These are phyloP conservation scores for Russula sp. DNA, from an alignment of 768 basidiomycete species.

Conservation along the genomic window DNA sequence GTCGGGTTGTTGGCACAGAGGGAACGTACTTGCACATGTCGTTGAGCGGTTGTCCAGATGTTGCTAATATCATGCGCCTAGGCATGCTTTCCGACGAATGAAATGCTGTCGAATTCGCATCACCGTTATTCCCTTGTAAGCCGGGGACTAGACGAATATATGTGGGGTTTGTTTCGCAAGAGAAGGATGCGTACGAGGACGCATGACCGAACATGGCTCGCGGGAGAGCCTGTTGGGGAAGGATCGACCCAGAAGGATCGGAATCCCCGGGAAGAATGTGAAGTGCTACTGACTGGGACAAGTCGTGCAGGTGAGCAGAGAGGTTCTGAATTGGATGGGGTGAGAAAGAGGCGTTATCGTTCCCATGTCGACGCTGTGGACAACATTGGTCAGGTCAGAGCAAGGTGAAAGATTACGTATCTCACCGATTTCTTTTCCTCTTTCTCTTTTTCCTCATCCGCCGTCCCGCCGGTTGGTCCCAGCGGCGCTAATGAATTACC, in stretches of 20 bases:
- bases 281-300: constrained; percentile 72
- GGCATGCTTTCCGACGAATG: constrained; percentile 13
- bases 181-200: constrained; percentile 56
- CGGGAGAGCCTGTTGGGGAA: constrained; percentile 93
- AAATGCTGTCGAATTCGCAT: constrained; percentile 9
- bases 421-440: constrained; percentile 51
- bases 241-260: constrained; percentile 82
- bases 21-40: constrained; percentile 93
- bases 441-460: constrained; percentile 32
- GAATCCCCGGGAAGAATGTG: constrained; percentile 83
- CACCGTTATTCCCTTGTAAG: constrained; percentile 34
- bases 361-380: constrained; percentile 55
- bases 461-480: constrained; percentile 29
- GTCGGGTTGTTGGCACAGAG: constrained; percentile 59
- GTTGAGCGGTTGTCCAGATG: constrained; percentile 88
- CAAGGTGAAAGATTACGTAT: not conserved
- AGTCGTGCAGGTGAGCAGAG: constrained; percentile 64
- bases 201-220: constrained; percentile 78
- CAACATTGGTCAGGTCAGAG: not conserved
- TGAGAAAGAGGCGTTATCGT: constrained; percentile 62
- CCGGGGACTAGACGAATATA: constrained; percentile 62
- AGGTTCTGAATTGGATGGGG: constrained; percentile 69
- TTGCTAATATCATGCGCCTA: constrained; percentile 63
- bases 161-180: constrained; percentile 82
- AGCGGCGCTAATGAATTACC: constrained; percentile 78